Conservation (phyloP, 176 grass and related monocot species). For the Rhynchospora tenuis region DNA sequence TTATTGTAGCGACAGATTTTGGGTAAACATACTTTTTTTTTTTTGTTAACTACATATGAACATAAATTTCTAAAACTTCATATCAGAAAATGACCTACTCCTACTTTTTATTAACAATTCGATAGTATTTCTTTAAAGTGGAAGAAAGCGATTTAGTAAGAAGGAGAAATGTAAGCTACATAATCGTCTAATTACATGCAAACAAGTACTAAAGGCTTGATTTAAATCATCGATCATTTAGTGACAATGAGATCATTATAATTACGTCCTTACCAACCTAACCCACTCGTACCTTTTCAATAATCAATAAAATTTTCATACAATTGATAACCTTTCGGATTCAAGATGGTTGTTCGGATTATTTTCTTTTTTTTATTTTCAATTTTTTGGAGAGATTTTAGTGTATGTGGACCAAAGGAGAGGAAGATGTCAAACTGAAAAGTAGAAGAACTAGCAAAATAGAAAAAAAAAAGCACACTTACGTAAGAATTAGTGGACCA, state of each 20-base stretch:
- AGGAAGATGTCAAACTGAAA: too few species aligned
- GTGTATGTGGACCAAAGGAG: too few species aligned
- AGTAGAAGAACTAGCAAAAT: background rate
- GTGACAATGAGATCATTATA: background rate
- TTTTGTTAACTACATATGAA: background rate
- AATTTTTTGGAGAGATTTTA: too few species aligned
- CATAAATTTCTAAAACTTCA: background rate
- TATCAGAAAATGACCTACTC: background rate
- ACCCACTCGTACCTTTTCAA: slow-evolving; percentile 1
- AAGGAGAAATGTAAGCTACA: background rate
- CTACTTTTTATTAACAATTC: background rate
- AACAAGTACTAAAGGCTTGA: background rate
- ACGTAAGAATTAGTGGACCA: background rate
- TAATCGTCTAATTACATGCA: background rate
- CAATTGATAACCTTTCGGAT: background rate
- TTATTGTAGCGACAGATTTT: background rate
- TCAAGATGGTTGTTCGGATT: background rate
- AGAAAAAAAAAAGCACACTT: background rate
- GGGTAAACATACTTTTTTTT: background rate
- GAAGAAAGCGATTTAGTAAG: background rate
- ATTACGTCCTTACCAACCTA: slow-evolving; percentile 4
- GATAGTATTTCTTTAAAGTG: background rate
- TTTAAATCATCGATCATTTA: background rate
- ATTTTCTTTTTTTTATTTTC: background rate
- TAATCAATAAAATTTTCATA: background rate